These are phyloP conservation scores for Saposhnikovia divaricata DNA, from an alignment of 129 eudicot genomes.

Conservation along the genomic window DNA sequence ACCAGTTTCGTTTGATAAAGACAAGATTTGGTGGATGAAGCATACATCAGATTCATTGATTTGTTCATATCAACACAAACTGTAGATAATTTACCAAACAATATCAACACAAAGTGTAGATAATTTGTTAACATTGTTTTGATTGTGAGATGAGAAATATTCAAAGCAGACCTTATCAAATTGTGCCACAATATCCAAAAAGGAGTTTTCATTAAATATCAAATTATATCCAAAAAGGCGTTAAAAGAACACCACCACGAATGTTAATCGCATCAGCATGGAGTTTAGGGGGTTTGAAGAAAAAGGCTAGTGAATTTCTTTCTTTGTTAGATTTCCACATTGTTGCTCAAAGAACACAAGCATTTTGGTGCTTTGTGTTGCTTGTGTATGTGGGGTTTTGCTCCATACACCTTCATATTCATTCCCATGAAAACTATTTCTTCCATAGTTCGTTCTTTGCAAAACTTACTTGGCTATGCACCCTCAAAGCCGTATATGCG, in stretches of 20 bases:
- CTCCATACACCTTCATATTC: neutral
- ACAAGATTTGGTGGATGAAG: neutral
- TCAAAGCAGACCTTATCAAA: too few species aligned
- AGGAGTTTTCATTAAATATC: too few species aligned
- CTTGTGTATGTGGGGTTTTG: neutral
- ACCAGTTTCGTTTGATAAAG: neutral
- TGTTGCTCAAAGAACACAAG: neutral
- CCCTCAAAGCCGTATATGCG: slow-evolving; percentile 88
- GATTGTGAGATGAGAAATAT: too few species aligned
- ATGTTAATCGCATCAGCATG: neutral
- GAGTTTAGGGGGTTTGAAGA: neutral
- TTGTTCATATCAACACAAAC: neutral
- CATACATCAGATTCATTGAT: neutral
- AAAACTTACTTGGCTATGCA: slow-evolving; percentile 16
- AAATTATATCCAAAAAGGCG: neutral
- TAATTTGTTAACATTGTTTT: too few species aligned
- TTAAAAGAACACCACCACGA: neutral
- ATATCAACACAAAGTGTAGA: neutral
- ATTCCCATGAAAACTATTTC: neutral
- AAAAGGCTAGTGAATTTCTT: neutral
- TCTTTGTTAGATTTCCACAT: neutral
- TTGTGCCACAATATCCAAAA: neutral
- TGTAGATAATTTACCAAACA: neutral
- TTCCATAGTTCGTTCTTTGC: neutral
- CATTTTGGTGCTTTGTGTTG: neutral